These are phyloP conservation scores for Abrus pulchellus DNA, from an alignment of 306 rosid species.

Conservation along the genomic window DNA sequence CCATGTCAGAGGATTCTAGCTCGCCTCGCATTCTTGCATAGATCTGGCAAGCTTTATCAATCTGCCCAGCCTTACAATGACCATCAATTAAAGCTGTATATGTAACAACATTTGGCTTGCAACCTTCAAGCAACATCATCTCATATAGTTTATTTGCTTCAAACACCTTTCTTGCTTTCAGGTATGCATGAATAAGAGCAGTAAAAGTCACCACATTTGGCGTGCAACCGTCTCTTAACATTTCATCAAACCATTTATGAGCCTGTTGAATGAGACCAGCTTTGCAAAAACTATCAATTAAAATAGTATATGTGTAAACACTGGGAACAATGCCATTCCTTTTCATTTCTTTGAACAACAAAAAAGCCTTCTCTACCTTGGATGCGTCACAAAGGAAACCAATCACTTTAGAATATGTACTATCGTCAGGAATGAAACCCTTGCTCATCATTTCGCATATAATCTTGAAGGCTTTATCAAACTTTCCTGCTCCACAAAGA, in stretches of 20 bases:
- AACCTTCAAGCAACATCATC: conserved; percentile 74
- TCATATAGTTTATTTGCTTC: conserved; percentile 79
- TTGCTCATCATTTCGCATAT: conserved; percentile 81
- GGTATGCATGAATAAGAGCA: conserved; percentile 83
- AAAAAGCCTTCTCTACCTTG: conserved; percentile 82
- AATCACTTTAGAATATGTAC: conserved; percentile 86
- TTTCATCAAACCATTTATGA: conserved; percentile 80
- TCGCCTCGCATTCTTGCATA: conserved; percentile 80
- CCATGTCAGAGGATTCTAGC: conserved; percentile 63
- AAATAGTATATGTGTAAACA: conserved; percentile 82
- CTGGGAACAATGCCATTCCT: conserved; percentile 75
- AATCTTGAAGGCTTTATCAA: conserved; percentile 76
- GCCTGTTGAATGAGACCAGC: conserved; percentile 86
- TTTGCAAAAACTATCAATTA: conserved; percentile 86
- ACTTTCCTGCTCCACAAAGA: conserved; percentile 80
- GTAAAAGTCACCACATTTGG: conserved; percentile 93
- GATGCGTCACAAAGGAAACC: conserved; percentile 75
- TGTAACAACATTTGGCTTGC: conserved; percentile 81
- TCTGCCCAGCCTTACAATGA: conserved; percentile 78
- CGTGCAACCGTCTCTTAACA: conserved; percentile 73
- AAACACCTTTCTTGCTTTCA: conserved; percentile 74
- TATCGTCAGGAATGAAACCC: conserved; percentile 81
- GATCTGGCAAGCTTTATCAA: conserved; percentile 82
- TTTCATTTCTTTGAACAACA: conserved; percentile 83
- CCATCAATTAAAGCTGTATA: conserved; percentile 91